Percentiles rank a stretch among this genome's conserved stretches.
These are phyloP conservation scores for Populus simonii DNA, from an alignment of 345 rosid genomes.

Conservation along the genomic window DNA sequence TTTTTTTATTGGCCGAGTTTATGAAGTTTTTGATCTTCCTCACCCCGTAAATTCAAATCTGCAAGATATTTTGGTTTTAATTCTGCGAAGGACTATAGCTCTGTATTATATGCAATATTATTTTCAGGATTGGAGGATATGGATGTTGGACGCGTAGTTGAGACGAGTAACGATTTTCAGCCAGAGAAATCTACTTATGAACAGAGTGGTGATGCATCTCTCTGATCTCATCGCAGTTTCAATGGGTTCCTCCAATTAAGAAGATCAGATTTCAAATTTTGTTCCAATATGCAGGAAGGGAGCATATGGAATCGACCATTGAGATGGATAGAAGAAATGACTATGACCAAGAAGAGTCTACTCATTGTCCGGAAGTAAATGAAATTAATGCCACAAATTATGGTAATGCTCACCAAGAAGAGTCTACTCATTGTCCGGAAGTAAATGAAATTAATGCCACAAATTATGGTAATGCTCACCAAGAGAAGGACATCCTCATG, in stretches of 20 bases:
- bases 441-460: slow-evolving; percentile 12
- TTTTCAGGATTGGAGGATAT: background rate
- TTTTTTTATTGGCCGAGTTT: background rate
- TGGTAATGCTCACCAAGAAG: slow-evolving; percentile 12
- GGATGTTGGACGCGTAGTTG: background rate
- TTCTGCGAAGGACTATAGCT: background rate
- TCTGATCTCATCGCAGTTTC: background rate
- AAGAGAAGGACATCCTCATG: slow-evolving; percentile 15
- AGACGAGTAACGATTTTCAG: background rate
- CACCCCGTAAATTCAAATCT: background rate
- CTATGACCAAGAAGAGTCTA: slow-evolving; percentile 27
- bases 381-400: slow-evolving; percentile 9
- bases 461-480: background rate
- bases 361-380: slow-evolving; percentile 16
- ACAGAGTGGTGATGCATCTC: background rate
- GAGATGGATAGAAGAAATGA: slow-evolving; percentile 20
- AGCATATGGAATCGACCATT: slow-evolving; percentile 17
- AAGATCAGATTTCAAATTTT: background rate
- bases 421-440: slow-evolving; percentile 14
- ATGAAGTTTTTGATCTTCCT: too few relatives aligned
- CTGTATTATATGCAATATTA: background rate
- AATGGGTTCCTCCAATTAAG: background rate
- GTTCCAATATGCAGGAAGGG: slow-evolving; percentile 33
- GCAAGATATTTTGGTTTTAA: too few relatives aligned
- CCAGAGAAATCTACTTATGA: background rate